Evolutionary conservation across 2,329 filamentous ascomycete species (phyloP).

Genomic region (Epicoccum nigrum): DNA sequence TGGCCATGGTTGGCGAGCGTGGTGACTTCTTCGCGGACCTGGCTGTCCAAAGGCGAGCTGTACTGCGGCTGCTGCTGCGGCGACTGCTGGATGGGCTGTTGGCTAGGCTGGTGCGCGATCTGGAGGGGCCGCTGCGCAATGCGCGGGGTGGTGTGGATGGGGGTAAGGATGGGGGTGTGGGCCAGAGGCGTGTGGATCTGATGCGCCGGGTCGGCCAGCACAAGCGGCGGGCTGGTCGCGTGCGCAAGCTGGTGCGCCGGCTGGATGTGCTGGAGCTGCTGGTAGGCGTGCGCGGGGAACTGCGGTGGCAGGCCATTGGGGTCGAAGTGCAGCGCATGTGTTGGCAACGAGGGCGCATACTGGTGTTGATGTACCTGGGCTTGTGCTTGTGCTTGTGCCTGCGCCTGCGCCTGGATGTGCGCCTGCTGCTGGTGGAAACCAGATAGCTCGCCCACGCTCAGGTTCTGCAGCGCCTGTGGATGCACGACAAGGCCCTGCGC

Average conservation of each 20-base stretch:
- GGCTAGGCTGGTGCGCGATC: slow-evolving; percentile 18
- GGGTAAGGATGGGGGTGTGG: slow-evolving; percentile 19
- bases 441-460: slow-evolving; percentile 46
- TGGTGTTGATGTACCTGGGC: slow-evolving; percentile 18
- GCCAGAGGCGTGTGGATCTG: slow-evolving; percentile 4
- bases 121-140: slow-evolving; percentile 23
- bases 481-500: slow-evolving; percentile 27
- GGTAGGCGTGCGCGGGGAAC: neutral
- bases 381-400: slow-evolving; percentile 23
- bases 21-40: slow-evolving; percentile 25
- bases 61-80: slow-evolving; percentile 17
- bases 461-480: slow-evolving; percentile 45
- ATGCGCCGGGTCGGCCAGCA: slow-evolving; percentile 20
- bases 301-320: slow-evolving; percentile 15
- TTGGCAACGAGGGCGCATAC: slow-evolving; percentile 18
- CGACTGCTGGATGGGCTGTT: neutral
- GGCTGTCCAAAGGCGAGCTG: slow-evolving; percentile 6
- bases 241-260: slow-evolving; percentile 17
- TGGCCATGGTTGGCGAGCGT: slow-evolving; percentile 59
- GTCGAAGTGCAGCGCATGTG: slow-evolving; percentile 19
- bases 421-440: slow-evolving; percentile 34
- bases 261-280: neutral
- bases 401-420: no score
- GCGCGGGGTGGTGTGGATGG: slow-evolving; percentile 22
- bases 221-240: slow-evolving; percentile 32